Percentiles rank a stretch among this genome's conserved stretches.
Conservation (phyloP, 23 red algal species). For the Agarophyton chilense region DNA sequence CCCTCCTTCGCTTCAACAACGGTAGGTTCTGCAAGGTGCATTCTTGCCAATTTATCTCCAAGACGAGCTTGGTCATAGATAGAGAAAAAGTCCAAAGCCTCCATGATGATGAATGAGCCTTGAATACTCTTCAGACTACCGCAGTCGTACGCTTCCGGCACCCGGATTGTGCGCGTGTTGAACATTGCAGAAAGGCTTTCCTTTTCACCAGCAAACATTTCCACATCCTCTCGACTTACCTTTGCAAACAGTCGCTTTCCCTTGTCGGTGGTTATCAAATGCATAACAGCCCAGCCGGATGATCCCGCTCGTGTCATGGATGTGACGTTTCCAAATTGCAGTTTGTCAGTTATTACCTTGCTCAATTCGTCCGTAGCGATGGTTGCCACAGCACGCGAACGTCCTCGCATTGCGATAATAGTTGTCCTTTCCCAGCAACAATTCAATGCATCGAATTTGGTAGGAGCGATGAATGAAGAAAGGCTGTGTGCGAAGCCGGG, state of each 20-base stretch:
- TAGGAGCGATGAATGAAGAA: constrained; percentile 1
- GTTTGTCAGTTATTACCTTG: constrained; percentile 25
- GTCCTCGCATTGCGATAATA: not conserved
- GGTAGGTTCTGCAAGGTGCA: constrained; percentile 85
- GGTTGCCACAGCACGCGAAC: not conserved
- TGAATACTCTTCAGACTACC: constrained; percentile 52
- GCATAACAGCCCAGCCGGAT: constrained; percentile 85
- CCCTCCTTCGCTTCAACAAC: constrained; percentile 58
- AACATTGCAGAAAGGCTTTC: constrained; percentile 84
- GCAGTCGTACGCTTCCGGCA: constrained; percentile 69
- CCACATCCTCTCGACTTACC: constrained; percentile 53
- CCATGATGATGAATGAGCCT: constrained; percentile 93
- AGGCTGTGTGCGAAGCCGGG: not conserved
- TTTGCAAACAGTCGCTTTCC: constrained; percentile 89
- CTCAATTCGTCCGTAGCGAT: constrained; percentile 54
- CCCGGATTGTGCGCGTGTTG: constrained; percentile 72
- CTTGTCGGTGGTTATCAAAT: constrained; percentile 32
- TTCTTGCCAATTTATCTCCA: constrained; percentile 71
- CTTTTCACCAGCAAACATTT: constrained; percentile 91
- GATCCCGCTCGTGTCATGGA: constrained; percentile 41
- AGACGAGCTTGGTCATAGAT: constrained; percentile 51
- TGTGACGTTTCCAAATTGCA: constrained; percentile 43
- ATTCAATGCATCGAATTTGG: not conserved
- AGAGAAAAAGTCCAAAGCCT: constrained; percentile 70
- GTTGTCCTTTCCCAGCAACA: not conserved